These are phyloP conservation scores for Luvunga scandens DNA, from an alignment of 345 rosid genomes.

Conservation along the genomic window DNA sequence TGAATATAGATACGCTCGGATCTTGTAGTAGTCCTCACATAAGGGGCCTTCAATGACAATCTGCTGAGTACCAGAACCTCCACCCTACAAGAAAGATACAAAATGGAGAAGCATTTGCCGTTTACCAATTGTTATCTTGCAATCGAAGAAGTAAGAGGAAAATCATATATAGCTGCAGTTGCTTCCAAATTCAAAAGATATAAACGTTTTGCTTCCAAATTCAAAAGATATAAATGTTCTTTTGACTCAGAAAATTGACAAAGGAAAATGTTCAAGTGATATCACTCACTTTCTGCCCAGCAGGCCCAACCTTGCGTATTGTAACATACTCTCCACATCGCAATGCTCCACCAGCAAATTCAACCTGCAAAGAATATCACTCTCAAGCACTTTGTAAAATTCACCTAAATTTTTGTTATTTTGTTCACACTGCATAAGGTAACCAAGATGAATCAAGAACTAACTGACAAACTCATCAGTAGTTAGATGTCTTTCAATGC, in stretches of 20 bases:
- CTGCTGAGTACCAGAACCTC: conserved; percentile 81
- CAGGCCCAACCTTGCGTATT: conserved; percentile 70
- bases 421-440: neutral
- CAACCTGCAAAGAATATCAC: conserved; percentile 47
- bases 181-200: neutral
- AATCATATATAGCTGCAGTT: neutral
- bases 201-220: neutral
- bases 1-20: conserved; percentile 79
- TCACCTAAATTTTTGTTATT: neutral
- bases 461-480: neutral
- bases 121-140: neutral
- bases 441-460: neutral
- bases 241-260: neutral
- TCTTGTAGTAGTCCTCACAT: conserved; percentile 89
- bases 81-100: conserved; percentile 45
- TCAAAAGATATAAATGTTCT: neutral
- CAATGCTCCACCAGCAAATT: conserved; percentile 88
- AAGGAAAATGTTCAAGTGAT: neutral
- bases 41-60: conserved; percentile 89
- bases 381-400: neutral
- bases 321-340: conserved; percentile 93
- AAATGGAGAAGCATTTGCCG: neutral
- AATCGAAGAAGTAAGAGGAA: neutral
- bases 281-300: conserved; percentile 71
- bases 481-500: neutral